phyloP scores from a whole-genome alignment of 768 basidiomycete species.

The Mycena indigotica region DNA sequence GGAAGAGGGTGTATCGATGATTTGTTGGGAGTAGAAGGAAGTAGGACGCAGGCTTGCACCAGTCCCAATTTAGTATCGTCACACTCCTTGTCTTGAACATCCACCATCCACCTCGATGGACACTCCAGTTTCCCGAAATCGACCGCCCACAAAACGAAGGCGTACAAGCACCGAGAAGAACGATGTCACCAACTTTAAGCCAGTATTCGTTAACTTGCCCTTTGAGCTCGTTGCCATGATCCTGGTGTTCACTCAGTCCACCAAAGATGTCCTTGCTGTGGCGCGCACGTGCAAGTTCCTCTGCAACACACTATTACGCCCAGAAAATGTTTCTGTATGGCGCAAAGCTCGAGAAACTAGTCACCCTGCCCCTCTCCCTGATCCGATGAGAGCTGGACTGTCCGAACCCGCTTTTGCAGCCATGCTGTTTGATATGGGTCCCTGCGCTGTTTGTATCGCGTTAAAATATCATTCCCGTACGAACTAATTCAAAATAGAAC shows the following conservation, averaged over 20 bases:
- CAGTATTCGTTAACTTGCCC: slow-evolving; percentile 40
- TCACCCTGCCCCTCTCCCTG: slow-evolving; percentile 40
- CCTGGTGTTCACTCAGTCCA: slow-evolving; percentile 52
- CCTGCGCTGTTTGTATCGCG: slow-evolving; percentile 50
- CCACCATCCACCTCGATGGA: neutral
- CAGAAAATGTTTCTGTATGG: slow-evolving; percentile 60
- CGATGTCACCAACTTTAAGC: neutral
- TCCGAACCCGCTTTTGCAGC: slow-evolving; percentile 64
- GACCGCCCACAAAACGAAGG: neutral
- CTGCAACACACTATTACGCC: slow-evolving; percentile 48
- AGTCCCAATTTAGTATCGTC: neutral
- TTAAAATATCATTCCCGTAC: neutral
- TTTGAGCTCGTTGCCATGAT: slow-evolving; percentile 68
- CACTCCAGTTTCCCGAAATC: neutral
- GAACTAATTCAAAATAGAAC: slow-evolving; percentile 26
- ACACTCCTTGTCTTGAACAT: neutral
- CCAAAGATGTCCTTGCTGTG: slow-evolving; percentile 59
- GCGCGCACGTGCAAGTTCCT: slow-evolving; percentile 60
- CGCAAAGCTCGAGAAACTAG: slow-evolving; percentile 46
- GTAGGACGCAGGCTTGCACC: neutral
- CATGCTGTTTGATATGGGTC: slow-evolving; percentile 59
- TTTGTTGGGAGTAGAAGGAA: neutral
- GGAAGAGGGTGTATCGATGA: too few relatives aligned
- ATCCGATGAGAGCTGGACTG: slow-evolving; percentile 31
- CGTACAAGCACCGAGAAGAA: neutral